These are phyloP conservation scores for Fusarium sp. DNA, from an alignment of 2,329 filamentous ascomycete species.

Conservation along the genomic window DNA sequence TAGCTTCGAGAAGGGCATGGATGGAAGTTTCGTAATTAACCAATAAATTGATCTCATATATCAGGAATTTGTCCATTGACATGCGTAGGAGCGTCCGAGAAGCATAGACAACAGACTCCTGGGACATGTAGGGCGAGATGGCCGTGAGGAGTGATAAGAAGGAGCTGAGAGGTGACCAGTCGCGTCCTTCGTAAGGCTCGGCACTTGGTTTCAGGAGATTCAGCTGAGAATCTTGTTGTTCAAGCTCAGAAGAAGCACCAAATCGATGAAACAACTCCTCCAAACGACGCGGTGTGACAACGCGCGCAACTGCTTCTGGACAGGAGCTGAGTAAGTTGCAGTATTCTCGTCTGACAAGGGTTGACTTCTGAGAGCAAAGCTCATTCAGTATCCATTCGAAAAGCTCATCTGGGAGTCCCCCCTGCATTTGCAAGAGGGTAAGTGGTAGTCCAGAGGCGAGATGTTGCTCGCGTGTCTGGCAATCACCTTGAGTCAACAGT, in stretches of 20 bases:
- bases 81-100: constrained; percentile 65
- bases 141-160: constrained; percentile 58
- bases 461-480: constrained; percentile 63
- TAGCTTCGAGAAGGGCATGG: constrained; percentile 55
- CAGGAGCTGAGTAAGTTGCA: constrained; percentile 63
- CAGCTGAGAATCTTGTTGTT: constrained; percentile 41
- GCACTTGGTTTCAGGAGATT: constrained; percentile 34
- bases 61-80: constrained; percentile 64
- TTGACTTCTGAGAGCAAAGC: constrained; percentile 66
- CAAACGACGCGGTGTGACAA: constrained; percentile 60
- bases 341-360: constrained; percentile 71
- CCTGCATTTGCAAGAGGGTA: constrained; percentile 55
- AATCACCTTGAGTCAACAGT: constrained; percentile 59
- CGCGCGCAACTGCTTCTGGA: constrained; percentile 55
- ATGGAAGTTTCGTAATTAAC: constrained; percentile 57
- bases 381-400: constrained; percentile 74
- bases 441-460: constrained; percentile 73
- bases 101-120: constrained; percentile 53
- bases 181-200: constrained; percentile 52
- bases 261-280: constrained; percentile 67
- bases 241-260: constrained; percentile 65
- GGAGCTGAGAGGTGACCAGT: constrained; percentile 60
- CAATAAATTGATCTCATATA: constrained; percentile 57
- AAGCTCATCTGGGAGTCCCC: constrained; percentile 69
- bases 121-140: constrained; percentile 53